Evolutionary conservation across 441 rosid species (phyloP), one percentile per base, ranked within the genome.

Genomic region (Hura crepitans): DNA sequence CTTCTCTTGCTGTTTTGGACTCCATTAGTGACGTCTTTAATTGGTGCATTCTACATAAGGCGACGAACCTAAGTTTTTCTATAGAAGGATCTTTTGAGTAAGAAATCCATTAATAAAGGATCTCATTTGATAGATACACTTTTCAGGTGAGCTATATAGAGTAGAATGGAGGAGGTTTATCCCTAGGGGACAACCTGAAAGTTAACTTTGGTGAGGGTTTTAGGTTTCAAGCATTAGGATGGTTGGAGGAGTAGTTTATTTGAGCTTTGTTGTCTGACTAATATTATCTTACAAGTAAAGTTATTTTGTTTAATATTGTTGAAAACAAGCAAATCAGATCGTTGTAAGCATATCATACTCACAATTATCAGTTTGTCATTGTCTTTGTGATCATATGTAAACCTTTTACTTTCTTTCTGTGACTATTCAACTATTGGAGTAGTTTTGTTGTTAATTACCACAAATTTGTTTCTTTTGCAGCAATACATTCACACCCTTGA

Each of bases 401-500:
- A 18, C 18, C 11, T 54, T 13, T 58, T 59, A 35, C 53, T 42
- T 35, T 20, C 5, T n/a, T 0, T 9, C 12, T 23, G 20, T 43
- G 53, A 3, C 12, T 25, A 65, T 66, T 28, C 18, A 20, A 5
- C 39, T 37, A n/a, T 28, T 23, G 30, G 37, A 17, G 20, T 5
- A 25, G 15, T 28, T 17, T 20, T 30, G 10, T 23, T 2, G 28
- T 7, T 50, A 22, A 7, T 53, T 11, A 55, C 59, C 4, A 28
- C 37, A 14, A 25, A 57, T 4, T 47, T 2, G 28, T 4, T 53
- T 18, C 17, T 65, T 77, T 57, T 80, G 81, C 96, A 96, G 99
- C 97, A 90, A 85, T 87, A 89, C 76, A 93, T 96, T 61, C 91
- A 89, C 81, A 77, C 88, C 18, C 85, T 96, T 3, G 87, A 91